Percentiles rank a stretch among this genome's conserved stretches.
phyloP scores from a whole-genome alignment of 2,329 filamentous ascomycete genomes.

The Leptographium wingfieldii region DNA sequence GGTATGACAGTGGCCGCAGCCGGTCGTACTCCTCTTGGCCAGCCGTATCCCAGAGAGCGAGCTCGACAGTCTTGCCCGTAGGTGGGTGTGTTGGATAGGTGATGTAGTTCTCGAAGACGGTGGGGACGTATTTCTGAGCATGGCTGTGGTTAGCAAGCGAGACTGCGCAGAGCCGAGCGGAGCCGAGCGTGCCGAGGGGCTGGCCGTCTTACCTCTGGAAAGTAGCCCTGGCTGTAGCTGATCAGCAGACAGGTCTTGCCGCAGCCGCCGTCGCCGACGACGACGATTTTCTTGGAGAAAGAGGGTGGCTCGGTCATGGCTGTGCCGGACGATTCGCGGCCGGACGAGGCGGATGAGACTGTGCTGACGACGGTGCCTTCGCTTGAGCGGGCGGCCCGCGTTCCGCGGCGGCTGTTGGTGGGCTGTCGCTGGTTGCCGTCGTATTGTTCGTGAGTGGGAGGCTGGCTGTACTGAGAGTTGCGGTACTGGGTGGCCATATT shows the following conservation, averaged over 20 bases:
- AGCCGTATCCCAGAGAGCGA: slow-evolving; percentile 96
- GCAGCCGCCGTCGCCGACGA: slow-evolving; percentile 94
- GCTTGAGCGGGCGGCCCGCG: slow-evolving; percentile 55
- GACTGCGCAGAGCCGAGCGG: neutral
- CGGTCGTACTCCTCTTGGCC: slow-evolving; percentile 98
- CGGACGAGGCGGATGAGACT: slow-evolving; percentile 51
- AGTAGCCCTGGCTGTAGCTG: slow-evolving; percentile 97
- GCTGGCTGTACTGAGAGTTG: slow-evolving; percentile 37
- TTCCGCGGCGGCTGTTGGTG: slow-evolving; percentile 27
- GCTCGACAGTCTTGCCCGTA: slow-evolving; percentile 86
- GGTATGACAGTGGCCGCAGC: slow-evolving; percentile 88
- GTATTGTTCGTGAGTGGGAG: slow-evolving; percentile 26
- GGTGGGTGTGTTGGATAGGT: slow-evolving; percentile 83
- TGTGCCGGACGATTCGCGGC: slow-evolving; percentile 66
- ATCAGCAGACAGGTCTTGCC: slow-evolving; percentile 98
- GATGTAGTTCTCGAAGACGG: slow-evolving; percentile 99
- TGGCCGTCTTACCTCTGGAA: slow-evolving; percentile 65
- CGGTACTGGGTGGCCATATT: slow-evolving; percentile 42
- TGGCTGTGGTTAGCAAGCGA: neutral
- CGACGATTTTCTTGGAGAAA: slow-evolving; percentile 98
- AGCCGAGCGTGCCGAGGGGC: neutral
- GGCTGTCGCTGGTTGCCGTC: slow-evolving; percentile 23
- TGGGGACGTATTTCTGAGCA: slow-evolving; percentile 93
- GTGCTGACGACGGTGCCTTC: slow-evolving; percentile 72
- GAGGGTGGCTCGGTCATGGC: slow-evolving; percentile 78